Evolutionary conservation across 169 alveolate genomes (phyloP).

Genomic region (Plasmodium cynomolgi): DNA sequence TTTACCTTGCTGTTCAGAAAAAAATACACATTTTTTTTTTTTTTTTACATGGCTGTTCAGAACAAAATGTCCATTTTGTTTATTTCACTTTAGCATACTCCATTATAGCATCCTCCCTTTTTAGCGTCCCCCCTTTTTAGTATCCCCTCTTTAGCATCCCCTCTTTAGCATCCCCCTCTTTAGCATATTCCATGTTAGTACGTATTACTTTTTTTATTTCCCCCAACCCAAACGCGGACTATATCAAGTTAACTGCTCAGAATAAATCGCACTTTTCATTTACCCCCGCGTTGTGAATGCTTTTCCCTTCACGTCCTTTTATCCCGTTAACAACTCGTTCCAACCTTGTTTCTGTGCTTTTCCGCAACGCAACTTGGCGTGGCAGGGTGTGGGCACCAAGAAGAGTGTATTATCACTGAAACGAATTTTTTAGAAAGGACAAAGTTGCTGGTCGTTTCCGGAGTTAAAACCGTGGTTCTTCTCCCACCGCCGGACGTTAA

Average conservation of each 20-base stretch:
- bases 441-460: background rate
- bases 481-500: background rate
- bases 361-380: background rate
- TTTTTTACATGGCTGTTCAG: background rate
- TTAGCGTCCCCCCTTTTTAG: too few relatives aligned
- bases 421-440: conserved; percentile 5
- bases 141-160: conserved; percentile 9
- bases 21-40: background rate
- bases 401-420: conserved; percentile 8
- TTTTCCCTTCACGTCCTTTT: background rate
- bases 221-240: background rate
- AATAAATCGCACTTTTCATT: background rate
- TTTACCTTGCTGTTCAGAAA: conserved; percentile 6
- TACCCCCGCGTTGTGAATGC: background rate
- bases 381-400: background rate
- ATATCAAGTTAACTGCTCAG: background rate
- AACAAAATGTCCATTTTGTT: background rate
- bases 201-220: background rate
- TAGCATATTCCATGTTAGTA: background rate
- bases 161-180: conserved; percentile 13
- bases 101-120: background rate
- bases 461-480: background rate
- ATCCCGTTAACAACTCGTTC: background rate
- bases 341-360: conserved; percentile 15
- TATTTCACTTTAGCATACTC: background rate